Percentiles rank a stretch among this genome's conserved stretches.
Evolutionary conservation across 306 rosid species (phyloP).

Genomic region (Vigna angularis): DNA sequence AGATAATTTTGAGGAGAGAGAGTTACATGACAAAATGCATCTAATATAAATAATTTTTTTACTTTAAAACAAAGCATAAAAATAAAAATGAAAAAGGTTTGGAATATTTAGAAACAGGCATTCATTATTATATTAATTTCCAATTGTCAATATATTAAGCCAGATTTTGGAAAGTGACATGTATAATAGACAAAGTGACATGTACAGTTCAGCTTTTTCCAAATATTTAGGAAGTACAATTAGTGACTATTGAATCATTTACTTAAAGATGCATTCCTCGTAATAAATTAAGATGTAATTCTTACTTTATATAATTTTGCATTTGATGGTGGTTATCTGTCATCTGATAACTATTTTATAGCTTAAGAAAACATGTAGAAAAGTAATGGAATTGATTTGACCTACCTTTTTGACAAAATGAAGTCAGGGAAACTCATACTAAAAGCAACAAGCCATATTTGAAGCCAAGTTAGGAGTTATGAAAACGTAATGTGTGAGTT

Average conservation of each 20-base stretch:
- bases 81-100: too few species aligned
- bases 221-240: neutral
- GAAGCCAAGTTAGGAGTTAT: slow-evolving; percentile 8
- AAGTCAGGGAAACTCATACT: slow-evolving; percentile 1
- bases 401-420: slow-evolving; percentile 10
- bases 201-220: slow-evolving; percentile 21
- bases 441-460: slow-evolving; percentile 17
- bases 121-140: too few species aligned
- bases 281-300: neutral
- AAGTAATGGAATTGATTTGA: slow-evolving; percentile 13
- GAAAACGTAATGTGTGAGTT: slow-evolving; percentile 37
- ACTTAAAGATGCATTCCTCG: neutral
- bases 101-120: too few species aligned
- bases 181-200: neutral
- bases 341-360: neutral
- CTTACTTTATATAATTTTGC: slow-evolving; percentile 9
- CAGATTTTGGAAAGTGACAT: neutral
- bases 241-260: neutral
- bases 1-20: too few species aligned
- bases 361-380: slow-evolving; percentile 17
- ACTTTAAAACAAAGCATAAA: too few species aligned
- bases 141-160: too few species aligned
- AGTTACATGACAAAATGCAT: too few species aligned
- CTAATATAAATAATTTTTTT: too few species aligned
- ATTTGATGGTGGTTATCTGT: slow-evolving; percentile 6